Conservation (phyloP, 73 alveolate species). For the Uronychia binucleata region DNA sequence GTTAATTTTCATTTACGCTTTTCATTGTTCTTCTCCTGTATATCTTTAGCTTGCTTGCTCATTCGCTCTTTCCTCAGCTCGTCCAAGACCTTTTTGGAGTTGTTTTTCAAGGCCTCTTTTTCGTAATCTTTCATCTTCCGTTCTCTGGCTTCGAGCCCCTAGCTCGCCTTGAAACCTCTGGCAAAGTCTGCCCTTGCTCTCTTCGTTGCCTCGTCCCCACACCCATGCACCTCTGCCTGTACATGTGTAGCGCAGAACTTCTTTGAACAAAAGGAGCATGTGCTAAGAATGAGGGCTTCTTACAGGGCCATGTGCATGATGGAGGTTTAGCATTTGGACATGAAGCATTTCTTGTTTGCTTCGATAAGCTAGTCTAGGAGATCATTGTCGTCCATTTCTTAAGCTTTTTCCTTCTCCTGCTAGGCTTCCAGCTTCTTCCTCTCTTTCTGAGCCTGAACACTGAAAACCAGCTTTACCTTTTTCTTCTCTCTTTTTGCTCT, state of each 20-base stretch:
- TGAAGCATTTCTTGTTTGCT: not conserved
- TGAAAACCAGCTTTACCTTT: not conserved
- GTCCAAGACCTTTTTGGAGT: not conserved
- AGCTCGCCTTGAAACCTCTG: not conserved
- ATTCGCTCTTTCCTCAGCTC: not conserved
- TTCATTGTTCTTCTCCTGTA: not conserved
- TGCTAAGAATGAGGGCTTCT: not conserved
- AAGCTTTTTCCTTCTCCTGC: not conserved
- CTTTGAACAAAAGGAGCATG: not conserved
- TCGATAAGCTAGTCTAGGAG: not conserved
- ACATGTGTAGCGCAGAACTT: constrained; percentile 6
- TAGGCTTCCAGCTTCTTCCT: not conserved
- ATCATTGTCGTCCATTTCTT: constrained; percentile 1
- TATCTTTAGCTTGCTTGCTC: not conserved
- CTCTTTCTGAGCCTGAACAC: not conserved
- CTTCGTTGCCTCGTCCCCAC: not conserved
- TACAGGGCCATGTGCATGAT: not conserved
- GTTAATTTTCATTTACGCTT: not conserved
- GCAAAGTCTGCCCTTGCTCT: not conserved
- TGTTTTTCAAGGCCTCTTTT: not conserved
- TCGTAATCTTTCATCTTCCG: not conserved
- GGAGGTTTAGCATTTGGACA: not conserved
- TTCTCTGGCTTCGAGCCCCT: not conserved
- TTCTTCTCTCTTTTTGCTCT: not conserved
- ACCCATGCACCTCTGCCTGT: constrained; percentile 7